phyloP scores from a whole-genome alignment of 306 rosid species.

The Fragaria nilgerrensis region DNA sequence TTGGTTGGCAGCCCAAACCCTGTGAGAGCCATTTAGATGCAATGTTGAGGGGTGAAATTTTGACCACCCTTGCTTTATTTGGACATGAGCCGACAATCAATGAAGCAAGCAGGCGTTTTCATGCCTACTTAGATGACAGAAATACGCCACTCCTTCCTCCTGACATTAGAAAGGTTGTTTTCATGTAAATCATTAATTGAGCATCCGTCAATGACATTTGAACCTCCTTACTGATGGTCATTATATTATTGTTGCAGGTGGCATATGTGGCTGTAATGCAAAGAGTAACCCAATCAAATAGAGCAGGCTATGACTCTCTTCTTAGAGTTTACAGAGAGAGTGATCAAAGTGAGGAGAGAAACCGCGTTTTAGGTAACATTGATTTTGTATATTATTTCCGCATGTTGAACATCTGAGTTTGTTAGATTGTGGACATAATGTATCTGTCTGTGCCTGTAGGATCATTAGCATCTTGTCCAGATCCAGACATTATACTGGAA shows the following conservation, averaged over 20 bases:
- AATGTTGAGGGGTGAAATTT: constrained; percentile 91
- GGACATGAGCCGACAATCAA: constrained; percentile 73
- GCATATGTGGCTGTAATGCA: constrained; percentile 79
- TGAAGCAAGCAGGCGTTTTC: constrained; percentile 78
- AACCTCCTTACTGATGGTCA: constrained; percentile 20
- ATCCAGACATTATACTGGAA: constrained; percentile 44
- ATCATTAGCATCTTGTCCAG: constrained; percentile 42
- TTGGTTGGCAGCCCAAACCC: constrained; percentile 90
- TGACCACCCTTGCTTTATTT: constrained; percentile 66
- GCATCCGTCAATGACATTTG: constrained; percentile 1
- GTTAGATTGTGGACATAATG: neutral
- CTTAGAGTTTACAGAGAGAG: constrained; percentile 76
- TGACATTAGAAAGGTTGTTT: constrained; percentile 75
- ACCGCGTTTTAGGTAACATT: constrained; percentile 69
- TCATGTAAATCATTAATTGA: constrained; percentile 16
- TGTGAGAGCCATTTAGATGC: constrained; percentile 66
- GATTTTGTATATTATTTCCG: neutral
- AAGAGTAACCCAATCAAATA: constrained; percentile 50
- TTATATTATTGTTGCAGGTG: constrained; percentile 50
- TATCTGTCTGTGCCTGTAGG: constrained; percentile 24
- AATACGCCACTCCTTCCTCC: constrained; percentile 83
- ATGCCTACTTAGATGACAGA: constrained; percentile 72
- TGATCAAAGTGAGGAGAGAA: constrained; percentile 86
- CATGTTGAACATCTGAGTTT: neutral
- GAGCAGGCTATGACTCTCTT: constrained; percentile 66